Percentiles rank a stretch among this genome's conserved stretches.
phyloP scores from a whole-genome alignment of 441 rosid species.

The Adansonia gregorii region DNA sequence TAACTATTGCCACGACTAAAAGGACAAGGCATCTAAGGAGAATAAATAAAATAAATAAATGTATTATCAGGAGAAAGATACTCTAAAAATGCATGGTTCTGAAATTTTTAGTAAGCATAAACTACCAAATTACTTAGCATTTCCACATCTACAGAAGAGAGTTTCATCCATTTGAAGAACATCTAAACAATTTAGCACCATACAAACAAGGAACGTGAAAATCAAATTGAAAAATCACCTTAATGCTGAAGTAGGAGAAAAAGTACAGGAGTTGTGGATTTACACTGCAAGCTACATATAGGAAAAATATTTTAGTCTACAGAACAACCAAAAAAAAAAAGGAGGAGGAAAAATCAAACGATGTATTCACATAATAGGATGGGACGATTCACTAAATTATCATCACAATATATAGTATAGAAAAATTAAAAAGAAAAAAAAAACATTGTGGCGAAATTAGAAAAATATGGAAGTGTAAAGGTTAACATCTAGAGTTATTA shows the following conservation, averaged over 20 bases:
- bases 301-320: slow-evolving; percentile 25
- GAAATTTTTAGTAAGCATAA: slow-evolving; percentile 14
- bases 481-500: slow-evolving; percentile 94
- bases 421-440: slow-evolving; percentile 35
- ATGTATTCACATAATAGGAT: slow-evolving; percentile 25
- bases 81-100: background rate
- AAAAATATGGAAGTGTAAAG: slow-evolving; percentile 96
- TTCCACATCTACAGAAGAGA: background rate
- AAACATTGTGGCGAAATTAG: slow-evolving; percentile 98
- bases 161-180: slow-evolving; percentile 10
- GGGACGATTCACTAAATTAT: background rate
- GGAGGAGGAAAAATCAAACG: slow-evolving; percentile 17
- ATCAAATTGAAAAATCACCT: slow-evolving; percentile 58
- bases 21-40: no score
- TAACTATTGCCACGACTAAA: no score
- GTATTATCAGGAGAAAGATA: no score
- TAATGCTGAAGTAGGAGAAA: slow-evolving; percentile 95
- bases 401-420: slow-evolving; percentile 21
- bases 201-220: slow-evolving; percentile 10
- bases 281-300: slow-evolving; percentile 67
- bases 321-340: slow-evolving; percentile 23
- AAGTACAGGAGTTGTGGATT: slow-evolving; percentile 96
- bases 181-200: background rate
- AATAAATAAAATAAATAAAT: no score
- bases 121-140: background rate